Evolutionary conservation across 73 alveolate species (phyloP).

Genomic region (Stentor coeruleus): DNA sequence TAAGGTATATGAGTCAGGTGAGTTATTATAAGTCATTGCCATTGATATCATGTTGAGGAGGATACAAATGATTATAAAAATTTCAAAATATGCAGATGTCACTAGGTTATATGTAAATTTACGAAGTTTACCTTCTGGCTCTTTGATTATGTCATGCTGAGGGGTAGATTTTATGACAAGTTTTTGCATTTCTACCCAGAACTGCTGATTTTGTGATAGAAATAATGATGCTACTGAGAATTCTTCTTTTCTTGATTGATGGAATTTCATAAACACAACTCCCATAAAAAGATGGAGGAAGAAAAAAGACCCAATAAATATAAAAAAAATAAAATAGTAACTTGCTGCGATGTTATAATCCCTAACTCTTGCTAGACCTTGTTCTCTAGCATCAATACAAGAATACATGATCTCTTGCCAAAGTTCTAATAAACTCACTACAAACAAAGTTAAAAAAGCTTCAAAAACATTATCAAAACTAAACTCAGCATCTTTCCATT

Average conservation of each 20-base stretch:
- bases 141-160: constrained; percentile 46
- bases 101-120: constrained; percentile 70
- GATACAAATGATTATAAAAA: constrained; percentile 54
- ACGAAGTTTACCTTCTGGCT: constrained; percentile 52
- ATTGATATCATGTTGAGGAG: constrained; percentile 67
- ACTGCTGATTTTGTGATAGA: constrained; percentile 39
- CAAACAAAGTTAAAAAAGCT: constrained; percentile 83
- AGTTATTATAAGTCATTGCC: constrained; percentile 76
- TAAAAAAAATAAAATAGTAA: constrained; percentile 29
- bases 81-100: constrained; percentile 71
- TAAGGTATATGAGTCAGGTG: constrained; percentile 32
- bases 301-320: constrained; percentile 41
- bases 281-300: constrained; percentile 47
- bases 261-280: constrained; percentile 40
- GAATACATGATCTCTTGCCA: constrained; percentile 88
- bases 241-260: constrained; percentile 45
- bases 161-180: constrained; percentile 52
- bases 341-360: constrained; percentile 22
- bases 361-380: constrained; percentile 24
- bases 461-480: constrained; percentile 84
- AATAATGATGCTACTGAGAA: constrained; percentile 33
- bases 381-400: constrained; percentile 51
- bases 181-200: constrained; percentile 61
- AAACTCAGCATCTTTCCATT: constrained; percentile 46
- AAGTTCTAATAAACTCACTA: constrained; percentile 80